These are phyloP conservation scores for Medicago lupulina DNA, from an alignment of 306 rosid species.

Conservation along the genomic window DNA sequence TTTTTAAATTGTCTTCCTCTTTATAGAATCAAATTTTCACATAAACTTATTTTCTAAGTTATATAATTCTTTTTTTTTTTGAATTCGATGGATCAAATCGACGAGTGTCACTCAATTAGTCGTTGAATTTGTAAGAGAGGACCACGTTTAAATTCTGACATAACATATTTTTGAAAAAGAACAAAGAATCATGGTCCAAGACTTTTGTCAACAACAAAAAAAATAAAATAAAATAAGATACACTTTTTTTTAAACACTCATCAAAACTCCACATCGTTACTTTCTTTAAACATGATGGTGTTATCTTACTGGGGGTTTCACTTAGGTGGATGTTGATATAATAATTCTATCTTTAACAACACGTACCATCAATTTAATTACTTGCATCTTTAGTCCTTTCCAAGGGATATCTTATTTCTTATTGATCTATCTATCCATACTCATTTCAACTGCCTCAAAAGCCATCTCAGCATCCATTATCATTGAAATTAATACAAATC, in stretches of 20 bases:
- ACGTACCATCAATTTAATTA: slow-evolving; percentile 20
- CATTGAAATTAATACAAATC: not conserved
- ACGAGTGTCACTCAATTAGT: no score
- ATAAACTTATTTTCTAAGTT: not conserved
- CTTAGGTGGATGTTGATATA: slow-evolving; percentile 24
- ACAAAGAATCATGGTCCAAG: no score
- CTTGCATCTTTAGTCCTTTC: slow-evolving; percentile 35
- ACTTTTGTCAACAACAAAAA: no score
- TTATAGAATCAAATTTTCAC: not conserved
- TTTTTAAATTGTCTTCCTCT: not conserved
- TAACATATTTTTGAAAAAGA: no score
- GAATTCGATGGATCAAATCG: not conserved
- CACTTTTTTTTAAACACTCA: not conserved
- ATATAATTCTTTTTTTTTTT: not conserved
- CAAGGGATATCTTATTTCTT: slow-evolving; percentile 31
- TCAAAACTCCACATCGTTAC: slow-evolving; percentile 18
- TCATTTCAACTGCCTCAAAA: slow-evolving; percentile 43
- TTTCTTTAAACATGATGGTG: slow-evolving; percentile 1
- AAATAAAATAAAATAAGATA: not conserved
- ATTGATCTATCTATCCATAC: not conserved
- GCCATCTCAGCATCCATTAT: slow-evolving; percentile 53
- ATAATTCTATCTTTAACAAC: slow-evolving; percentile 14
- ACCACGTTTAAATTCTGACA: no score
- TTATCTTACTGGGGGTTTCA: slow-evolving; percentile 27
- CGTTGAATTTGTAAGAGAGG: no score